Evolutionary conservation across 2,329 filamentous ascomycete species (phyloP), one percentile per base, ranked within the genome.

Genomic region (Parasarocladium wereldwijsianum): DNA sequence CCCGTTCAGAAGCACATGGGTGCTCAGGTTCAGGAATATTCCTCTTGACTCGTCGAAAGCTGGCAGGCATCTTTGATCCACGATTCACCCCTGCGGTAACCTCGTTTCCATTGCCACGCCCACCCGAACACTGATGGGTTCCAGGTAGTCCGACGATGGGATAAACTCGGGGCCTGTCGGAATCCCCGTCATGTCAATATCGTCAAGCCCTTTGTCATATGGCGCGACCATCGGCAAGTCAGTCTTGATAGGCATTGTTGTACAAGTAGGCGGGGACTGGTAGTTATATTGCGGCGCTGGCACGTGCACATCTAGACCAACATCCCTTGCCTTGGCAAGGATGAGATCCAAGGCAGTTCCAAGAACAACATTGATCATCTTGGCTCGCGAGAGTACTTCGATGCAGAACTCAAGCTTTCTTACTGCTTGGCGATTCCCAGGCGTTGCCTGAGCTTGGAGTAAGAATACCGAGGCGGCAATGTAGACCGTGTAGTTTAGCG

Each of bases 401-500:
- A 71, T 60, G 39, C 67, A 72, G 40, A 66, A 71, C 34, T 60
- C 58, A 13, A 72, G 47, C 33, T 66, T 64, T 13, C 62, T 58
- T 23, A 70, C 42, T 1, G 66, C 64, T 31, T 64, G 62, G 4
- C 60, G 53, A 13, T 68, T 63, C 17, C 58, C 58, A n/a, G 63
- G 60, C 26, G 60, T 60, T 8, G 66, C 69, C 40, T 72, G 67
- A 5, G 72, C 64, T 40, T 73, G 66, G 6, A 73, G 55, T 22
- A 73, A 50, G 37, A 71, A 73, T 25, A 73, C 69, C 2, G 69
- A 72, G 3, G 66, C 64, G 4, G 68, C 67, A 14, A 68, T 73
- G 38, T 73, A 73, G 17, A 73, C 54, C 41, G 65, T 66, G 39
- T 73, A 73, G 4, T 67, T 64, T 2, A 71, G 50, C 2, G 68